phyloP scores from a whole-genome alignment of 495 filamentous ascomycete genomes.

The Antarctomyces pellizariae region DNA sequence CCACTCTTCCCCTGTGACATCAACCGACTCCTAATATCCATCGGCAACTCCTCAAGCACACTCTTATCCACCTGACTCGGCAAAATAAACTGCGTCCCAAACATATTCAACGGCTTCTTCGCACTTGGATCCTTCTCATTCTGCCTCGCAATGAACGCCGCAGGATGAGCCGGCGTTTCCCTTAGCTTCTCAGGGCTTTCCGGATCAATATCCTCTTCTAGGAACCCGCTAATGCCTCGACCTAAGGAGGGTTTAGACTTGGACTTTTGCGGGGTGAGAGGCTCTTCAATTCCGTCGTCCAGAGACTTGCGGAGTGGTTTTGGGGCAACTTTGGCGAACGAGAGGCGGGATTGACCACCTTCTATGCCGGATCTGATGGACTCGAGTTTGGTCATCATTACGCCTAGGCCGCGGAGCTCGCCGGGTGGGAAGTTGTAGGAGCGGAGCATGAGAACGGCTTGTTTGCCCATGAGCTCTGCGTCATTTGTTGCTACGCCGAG shows the following conservation, averaged over 20 bases:
- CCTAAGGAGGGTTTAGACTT: constrained; percentile 1
- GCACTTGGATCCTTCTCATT: constrained; percentile 31
- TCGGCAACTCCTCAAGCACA: constrained; percentile 53
- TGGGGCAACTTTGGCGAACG: too few species aligned
- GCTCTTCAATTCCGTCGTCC: constrained; percentile 13
- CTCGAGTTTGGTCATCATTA: constrained; percentile 84
- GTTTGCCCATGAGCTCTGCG: constrained; percentile 42
- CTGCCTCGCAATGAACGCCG: constrained; percentile 27
- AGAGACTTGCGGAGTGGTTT: constrained; percentile 1
- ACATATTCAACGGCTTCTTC: constrained; percentile 45
- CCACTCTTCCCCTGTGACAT: constrained; percentile 17
- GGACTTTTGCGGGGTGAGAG: constrained; percentile 7
- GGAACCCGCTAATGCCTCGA: constrained; percentile 20
- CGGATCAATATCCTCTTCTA: constrained; percentile 28
- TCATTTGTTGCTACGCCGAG: constrained; percentile 68
- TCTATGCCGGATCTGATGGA: constrained; percentile 33
- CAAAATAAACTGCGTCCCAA: constrained; percentile 73
- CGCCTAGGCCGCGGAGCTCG: constrained; percentile 69
- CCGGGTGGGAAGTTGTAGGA: constrained; percentile 71
- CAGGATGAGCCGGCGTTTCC: constrained; percentile 20
- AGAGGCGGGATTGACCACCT: constrained; percentile 45
- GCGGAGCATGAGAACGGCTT: constrained; percentile 60
- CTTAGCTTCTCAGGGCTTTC: constrained; percentile 46
- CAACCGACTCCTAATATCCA: constrained; percentile 57
- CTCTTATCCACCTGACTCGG: constrained; percentile 55